phyloP scores from a whole-genome alignment of 495 filamentous ascomycete genomes.

The Chlorociboria aeruginascens region DNA sequence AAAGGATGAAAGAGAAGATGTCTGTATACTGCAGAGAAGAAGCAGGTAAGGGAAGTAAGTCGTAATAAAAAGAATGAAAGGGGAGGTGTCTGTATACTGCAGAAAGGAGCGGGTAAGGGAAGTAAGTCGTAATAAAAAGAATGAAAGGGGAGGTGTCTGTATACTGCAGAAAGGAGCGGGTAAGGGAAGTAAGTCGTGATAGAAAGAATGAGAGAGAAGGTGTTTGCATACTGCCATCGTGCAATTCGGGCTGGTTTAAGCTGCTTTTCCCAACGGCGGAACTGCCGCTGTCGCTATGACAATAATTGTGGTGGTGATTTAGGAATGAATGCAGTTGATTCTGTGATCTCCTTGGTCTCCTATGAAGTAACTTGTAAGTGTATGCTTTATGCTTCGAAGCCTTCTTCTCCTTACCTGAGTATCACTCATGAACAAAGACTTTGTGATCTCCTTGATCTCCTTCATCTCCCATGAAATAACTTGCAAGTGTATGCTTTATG shows the following conservation, averaged over 20 bases:
- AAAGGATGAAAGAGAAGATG: too few relatives aligned
- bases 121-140: too few relatives aligned
- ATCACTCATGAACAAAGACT: constrained; percentile 10
- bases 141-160: too few relatives aligned
- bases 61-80: too few relatives aligned
- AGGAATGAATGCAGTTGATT: constrained; percentile 14
- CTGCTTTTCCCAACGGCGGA: constrained; percentile 10
- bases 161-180: constrained; percentile 10
- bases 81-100: too few relatives aligned
- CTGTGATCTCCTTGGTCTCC: constrained; percentile 13
- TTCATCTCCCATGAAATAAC: constrained; percentile 13
- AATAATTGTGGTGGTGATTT: constrained; percentile 9
- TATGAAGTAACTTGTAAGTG: constrained; percentile 12
- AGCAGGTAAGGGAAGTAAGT: too few relatives aligned
- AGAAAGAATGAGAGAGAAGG: constrained; percentile 10
- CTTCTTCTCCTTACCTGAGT: constrained; percentile 9
- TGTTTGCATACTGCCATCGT: constrained; percentile 13
- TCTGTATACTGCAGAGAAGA: too few relatives aligned
- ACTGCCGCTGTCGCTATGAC: constrained; percentile 8
- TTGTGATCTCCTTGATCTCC: too few relatives aligned
- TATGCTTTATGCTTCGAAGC: constrained; percentile 9
- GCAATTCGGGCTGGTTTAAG: constrained; percentile 12
- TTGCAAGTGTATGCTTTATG: constrained; percentile 12
- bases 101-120: too few relatives aligned
- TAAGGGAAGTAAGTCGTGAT: constrained; percentile 7